These are phyloP conservation scores for Trichomonas gallinae DNA, from an alignment of 208 protist species.

Conservation along the genomic window DNA sequence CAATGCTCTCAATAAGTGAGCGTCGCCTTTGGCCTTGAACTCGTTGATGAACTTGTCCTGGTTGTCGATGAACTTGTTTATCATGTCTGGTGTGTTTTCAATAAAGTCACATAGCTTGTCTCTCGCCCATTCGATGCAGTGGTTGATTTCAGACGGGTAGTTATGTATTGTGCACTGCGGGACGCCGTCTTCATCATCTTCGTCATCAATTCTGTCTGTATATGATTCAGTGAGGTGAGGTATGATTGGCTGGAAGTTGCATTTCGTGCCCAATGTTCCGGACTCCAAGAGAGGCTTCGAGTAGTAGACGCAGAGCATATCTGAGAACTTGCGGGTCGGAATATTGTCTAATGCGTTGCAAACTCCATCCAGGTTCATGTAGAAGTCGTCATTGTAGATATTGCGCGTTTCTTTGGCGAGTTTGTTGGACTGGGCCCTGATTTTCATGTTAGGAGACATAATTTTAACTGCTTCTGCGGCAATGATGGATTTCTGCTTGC, in stretches of 20 bases:
- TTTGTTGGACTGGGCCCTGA: conserved; percentile 28
- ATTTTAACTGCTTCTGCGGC: conserved; percentile 64
- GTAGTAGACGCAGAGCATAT: conserved; percentile 64
- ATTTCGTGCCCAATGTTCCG: conserved; percentile 94
- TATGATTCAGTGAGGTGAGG: conserved; percentile 88
- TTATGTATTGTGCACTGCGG: conserved; percentile 98
- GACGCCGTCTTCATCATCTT: conserved; percentile 88
- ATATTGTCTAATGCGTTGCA: conserved; percentile 97
- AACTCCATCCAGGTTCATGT: conserved; percentile 66
- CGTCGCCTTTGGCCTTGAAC: background rate
- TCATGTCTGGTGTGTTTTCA: background rate
- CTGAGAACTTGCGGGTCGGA: conserved; percentile 47
- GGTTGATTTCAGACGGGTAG: conserved; percentile 80
- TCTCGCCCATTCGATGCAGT: conserved; percentile 51
- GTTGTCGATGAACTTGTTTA: background rate
- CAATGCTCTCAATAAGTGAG: background rate
- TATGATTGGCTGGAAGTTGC: conserved; percentile 56
- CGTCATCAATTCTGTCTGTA: conserved; percentile 72
- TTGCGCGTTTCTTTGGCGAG: conserved; percentile 82
- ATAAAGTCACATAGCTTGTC: conserved; percentile 49
- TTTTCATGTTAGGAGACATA: conserved; percentile 68
- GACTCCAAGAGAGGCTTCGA: conserved; percentile 92
- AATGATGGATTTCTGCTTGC: conserved; percentile 72
- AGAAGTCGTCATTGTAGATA: conserved; percentile 77
- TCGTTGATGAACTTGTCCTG: background rate